Percentiles rank a stretch among this genome's conserved stretches.
Evolutionary conservation across 2,329 filamentous ascomycete species (phyloP).

Genomic region (Fonsecaea pedrosoi): DNA sequence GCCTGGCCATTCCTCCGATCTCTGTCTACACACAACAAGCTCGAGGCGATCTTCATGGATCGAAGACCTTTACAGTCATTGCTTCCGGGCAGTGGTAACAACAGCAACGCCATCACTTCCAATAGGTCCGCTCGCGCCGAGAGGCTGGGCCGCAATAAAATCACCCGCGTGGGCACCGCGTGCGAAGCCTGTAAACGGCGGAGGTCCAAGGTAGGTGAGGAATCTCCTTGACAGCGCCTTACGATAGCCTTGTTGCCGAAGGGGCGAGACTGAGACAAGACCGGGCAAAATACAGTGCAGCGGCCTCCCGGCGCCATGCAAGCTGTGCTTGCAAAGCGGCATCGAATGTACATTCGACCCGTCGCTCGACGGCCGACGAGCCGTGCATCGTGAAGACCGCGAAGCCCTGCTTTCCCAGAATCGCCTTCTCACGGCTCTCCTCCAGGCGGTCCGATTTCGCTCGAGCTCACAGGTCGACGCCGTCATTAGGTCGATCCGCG

Average conservation of each 20-base stretch:
- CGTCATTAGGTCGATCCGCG: not conserved
- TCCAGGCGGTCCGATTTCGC: not conserved
- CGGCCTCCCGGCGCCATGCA: not conserved
- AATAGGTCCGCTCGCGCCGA: not conserved
- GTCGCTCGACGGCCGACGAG: conserved; percentile 9
- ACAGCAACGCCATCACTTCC: not conserved
- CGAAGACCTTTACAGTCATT: not conserved
- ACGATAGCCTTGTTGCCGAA: not conserved
- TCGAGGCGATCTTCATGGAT: not conserved
- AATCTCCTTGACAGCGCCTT: not conserved
- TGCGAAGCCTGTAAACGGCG: conserved; percentile 37
- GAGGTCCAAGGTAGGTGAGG: conserved; percentile 33
- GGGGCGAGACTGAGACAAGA: not conserved
- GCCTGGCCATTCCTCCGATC: not conserved
- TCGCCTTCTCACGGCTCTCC: not conserved
- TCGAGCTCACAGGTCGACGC: not conserved
- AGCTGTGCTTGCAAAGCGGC: not conserved
- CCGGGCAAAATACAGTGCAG: conserved; percentile 5
- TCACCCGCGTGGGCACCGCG: not conserved
- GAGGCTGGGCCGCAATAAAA: not conserved
- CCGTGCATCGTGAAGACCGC: not conserved
- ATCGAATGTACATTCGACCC: conserved; percentile 5
- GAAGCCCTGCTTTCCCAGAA: not conserved
- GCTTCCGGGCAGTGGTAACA: not conserved
- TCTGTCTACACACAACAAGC: not conserved